phyloP scores from a whole-genome alignment of 768 basidiomycete species.

The Naganishia onofrii region DNA sequence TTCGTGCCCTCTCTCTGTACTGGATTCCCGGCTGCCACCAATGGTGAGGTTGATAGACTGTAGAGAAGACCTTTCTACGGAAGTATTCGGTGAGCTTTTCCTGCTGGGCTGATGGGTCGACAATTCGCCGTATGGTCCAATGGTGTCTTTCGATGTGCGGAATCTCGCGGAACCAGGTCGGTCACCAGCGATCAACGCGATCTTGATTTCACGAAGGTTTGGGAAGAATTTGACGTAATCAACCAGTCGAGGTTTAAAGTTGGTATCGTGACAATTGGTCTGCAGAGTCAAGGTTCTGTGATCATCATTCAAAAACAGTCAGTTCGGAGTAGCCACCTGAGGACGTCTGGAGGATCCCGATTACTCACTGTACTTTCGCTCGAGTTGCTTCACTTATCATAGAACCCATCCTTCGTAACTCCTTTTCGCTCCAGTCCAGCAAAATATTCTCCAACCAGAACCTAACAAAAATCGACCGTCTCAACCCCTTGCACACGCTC shows the following conservation, averaged over 20 bases:
- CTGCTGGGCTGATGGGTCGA: too few species aligned
- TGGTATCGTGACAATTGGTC: not conserved
- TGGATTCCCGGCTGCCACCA: too few species aligned
- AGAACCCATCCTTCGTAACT: not conserved
- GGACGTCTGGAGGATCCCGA: not conserved
- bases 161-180: not conserved
- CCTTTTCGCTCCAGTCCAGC: not conserved
- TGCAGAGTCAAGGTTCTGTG: not conserved
- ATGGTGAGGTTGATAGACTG: too few species aligned
- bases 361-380: not conserved
- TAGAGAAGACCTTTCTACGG: too few species aligned
- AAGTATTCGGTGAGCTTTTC: too few species aligned
- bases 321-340: not conserved
- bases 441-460: constrained; percentile 5
- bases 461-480: not conserved
- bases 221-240: not conserved
- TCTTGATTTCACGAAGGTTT: not conserved
- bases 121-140: too few species aligned
- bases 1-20: too few species aligned
- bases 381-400: not conserved
- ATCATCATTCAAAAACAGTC: not conserved
- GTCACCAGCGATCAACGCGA: not conserved
- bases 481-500: not conserved
- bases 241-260: not conserved
- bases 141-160: not conserved